Percentiles rank a stretch among this genome's conserved stretches.
phyloP scores from a whole-genome alignment of 352 stramenopile species.

The Globisporangium takayamanum region DNA sequence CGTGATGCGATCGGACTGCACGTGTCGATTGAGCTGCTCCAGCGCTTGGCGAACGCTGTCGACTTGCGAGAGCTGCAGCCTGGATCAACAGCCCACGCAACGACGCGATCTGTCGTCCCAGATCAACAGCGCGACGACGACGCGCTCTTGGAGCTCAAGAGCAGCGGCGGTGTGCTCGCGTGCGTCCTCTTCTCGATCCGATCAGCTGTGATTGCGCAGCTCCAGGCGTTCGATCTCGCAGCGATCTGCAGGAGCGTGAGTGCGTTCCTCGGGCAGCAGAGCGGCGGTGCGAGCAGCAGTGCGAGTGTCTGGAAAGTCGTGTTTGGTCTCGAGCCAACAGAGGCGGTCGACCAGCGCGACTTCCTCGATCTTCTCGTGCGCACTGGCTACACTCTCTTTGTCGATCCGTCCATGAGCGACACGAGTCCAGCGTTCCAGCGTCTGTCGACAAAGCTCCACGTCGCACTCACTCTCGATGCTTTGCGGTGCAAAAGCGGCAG shows the following conservation, averaged over 20 bases:
- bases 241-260: constrained; percentile 25
- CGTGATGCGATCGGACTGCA: constrained; percentile 20
- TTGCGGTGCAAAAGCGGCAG: constrained; percentile 25
- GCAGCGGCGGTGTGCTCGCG: constrained; percentile 27
- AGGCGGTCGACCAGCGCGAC: constrained; percentile 32
- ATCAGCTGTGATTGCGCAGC: constrained; percentile 16
- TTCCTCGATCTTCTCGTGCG: constrained; percentile 38
- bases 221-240: constrained; percentile 28
- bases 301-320: constrained; percentile 41
- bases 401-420: background rate
- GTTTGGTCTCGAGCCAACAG: constrained; percentile 25
- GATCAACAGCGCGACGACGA: constrained; percentile 6
- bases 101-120: background rate
- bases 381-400: constrained; percentile 23
- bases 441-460: constrained; percentile 28
- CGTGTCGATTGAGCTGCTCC: constrained; percentile 24
- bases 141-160: constrained; percentile 28
- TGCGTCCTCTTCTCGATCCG: constrained; percentile 16
- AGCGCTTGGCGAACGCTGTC: constrained; percentile 33
- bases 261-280: constrained; percentile 27
- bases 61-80: constrained; percentile 31
- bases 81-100: background rate
- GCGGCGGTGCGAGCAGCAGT: constrained; percentile 16
- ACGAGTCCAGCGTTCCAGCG: constrained; percentile 9
- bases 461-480: constrained; percentile 39